Evolutionary conservation across 129 eudicot species (phyloP), one percentile per base, ranked within the genome.

Genomic region (Pittosporum tobira): DNA sequence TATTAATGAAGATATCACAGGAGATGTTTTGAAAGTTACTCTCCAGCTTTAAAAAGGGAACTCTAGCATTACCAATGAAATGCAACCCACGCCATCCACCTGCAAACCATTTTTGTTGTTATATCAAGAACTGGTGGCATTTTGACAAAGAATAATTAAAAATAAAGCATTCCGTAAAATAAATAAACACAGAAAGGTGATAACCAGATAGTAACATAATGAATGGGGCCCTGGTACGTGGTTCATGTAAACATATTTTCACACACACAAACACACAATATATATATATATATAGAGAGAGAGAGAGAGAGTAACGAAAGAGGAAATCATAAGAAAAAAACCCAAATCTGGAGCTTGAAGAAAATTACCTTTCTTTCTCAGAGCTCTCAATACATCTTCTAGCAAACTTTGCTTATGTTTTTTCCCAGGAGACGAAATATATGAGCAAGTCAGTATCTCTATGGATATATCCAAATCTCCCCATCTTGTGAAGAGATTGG

Each of bases 401-500:
- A 91, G 70, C 44, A 83, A 68, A 34, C 58, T 74, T 57, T 80
- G 96, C 74, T 86, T 91, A 74, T 61, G 64, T 71, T 83, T 83
- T 71, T 67, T 87, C 34, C 85, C 91, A 60, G 81, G 73, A 23
- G 78, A 51, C 49, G 85, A 51, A 53, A 91, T 87, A 54, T 69
- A 59, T 34, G 81, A 68, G 24, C 87, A 85, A 51, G 81, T 91
- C 9, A 75, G 51, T 54, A 91, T 29, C 72, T 91, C 96, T 6
- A 91, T 74, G 1, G 98, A 91, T 61, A 91, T 73, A 74, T 91
- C 98, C 66, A 91, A 64, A 81, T 91, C 98, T 16, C 98, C 96
- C 98, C 98, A 91, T 68, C 68, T 88, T 51, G 98, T 76, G 27
- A 83, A 91, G 30, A 91, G 98, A 69, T 86, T 71, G 12, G 98